Percentiles rank a stretch among this genome's conserved stretches.
These are phyloP conservation scores for Colletotrichum liriopes DNA, from an alignment of 2,329 filamentous ascomycete genomes.

Conservation along the genomic window DNA sequence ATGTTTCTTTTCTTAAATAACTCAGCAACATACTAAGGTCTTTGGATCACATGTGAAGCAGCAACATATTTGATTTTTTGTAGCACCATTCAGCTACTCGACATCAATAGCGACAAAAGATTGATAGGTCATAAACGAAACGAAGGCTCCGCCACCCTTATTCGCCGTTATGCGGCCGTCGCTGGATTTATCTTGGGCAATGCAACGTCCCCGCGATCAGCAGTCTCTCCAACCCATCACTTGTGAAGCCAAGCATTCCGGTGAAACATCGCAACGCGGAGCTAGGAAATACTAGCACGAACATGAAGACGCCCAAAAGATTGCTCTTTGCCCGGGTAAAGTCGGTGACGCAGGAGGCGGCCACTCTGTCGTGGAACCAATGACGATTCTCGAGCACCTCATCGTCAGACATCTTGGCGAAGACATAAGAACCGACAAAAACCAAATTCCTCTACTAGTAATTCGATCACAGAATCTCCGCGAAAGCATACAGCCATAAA, in stretches of 20 bases:
- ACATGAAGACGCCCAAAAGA: background rate
- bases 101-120: background rate
- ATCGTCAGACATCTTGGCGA: background rate
- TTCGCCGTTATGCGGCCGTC: background rate
- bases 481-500: fast-evolving
- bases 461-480: background rate
- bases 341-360: background rate
- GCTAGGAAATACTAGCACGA: too few relatives aligned
- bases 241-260: background rate
- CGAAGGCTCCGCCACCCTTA: background rate
- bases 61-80: background rate
- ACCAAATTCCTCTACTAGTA: background rate
- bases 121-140: too few relatives aligned
- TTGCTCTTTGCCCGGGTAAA: background rate
- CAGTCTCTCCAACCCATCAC: too few relatives aligned
- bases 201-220: too few relatives aligned
- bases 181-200: background rate
- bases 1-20: too few relatives aligned
- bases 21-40: background rate
- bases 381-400: background rate
- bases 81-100: background rate
- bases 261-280: background rate
- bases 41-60: background rate
- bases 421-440: background rate
- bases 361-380: background rate